Conservation (phyloP, 768 basidiomycete genomes). For the Auriscalpium vulgare region DNA sequence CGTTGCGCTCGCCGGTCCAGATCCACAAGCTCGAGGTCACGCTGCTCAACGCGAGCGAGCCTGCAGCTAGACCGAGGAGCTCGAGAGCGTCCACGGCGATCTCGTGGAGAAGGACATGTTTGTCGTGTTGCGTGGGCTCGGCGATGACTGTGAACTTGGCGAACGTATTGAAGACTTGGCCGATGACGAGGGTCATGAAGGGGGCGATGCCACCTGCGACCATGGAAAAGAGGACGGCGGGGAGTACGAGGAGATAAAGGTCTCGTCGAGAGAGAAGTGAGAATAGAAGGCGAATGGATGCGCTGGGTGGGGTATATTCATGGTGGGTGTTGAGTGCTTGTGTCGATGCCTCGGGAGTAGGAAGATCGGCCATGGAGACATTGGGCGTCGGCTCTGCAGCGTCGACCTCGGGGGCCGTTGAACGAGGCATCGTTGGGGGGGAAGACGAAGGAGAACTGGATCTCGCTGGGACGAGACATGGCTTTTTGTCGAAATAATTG, state of each 20-base stretch:
- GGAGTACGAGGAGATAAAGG: slow-evolving; percentile 47
- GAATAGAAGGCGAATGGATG: slow-evolving; percentile 54
- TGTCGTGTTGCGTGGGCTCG: slow-evolving; percentile 33
- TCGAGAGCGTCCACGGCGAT: slow-evolving; percentile 57
- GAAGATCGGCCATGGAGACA: slow-evolving; percentile 14
- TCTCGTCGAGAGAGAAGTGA: slow-evolving; percentile 54
- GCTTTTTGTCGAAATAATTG: slow-evolving; percentile 21
- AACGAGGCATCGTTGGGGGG: slow-evolving; percentile 18
- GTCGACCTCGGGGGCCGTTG: slow-evolving; percentile 20
- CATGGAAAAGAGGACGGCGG: slow-evolving; percentile 55
- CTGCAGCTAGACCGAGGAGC: slow-evolving; percentile 57
- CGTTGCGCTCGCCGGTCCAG: slow-evolving; percentile 76
- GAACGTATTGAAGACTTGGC: slow-evolving; percentile 69
- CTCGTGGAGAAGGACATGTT: slow-evolving; percentile 43
- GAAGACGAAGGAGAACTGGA: slow-evolving; percentile 10
- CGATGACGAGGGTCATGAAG: slow-evolving; percentile 80
- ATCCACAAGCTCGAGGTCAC: slow-evolving; percentile 80
- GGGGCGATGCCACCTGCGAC: slow-evolving; percentile 68
- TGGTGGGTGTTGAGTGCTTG: slow-evolving; percentile 16
- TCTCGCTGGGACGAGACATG: slow-evolving; percentile 11
- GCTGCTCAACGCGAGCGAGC: slow-evolving; percentile 64
- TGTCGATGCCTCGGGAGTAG: slow-evolving; percentile 13
- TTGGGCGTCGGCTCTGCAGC: slow-evolving; percentile 17
- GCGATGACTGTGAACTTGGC: slow-evolving; percentile 43
- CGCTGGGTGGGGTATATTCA: slow-evolving; percentile 19